Evolutionary conservation across 768 basidiomycete genomes (phyloP), one percentile per base, ranked within the genome.

Genomic region (Leccinum disarticulatum): DNA sequence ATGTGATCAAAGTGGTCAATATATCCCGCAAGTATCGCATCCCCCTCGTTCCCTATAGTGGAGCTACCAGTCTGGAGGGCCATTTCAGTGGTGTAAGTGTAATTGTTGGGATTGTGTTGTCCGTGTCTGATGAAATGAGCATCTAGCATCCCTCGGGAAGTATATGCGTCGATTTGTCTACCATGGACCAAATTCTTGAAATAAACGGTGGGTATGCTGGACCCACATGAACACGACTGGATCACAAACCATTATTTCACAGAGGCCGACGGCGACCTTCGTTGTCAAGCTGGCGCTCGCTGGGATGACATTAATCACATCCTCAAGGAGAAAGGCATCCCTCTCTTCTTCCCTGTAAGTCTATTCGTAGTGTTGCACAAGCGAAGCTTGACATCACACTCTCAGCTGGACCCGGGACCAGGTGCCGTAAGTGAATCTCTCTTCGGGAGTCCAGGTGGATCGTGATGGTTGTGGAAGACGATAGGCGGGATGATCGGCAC

Each of bases 401-500:
- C 19, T 56, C 30, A 90, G 88, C 76, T 89, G 58, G 88, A 89
- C 68, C 88, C 88, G 22, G 87, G 85, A 51, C 87, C 86, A 38
- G 87, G 85, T 58, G 86, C 85, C 53, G 86, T 88, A 66, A 68
- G 85, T 61, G 19, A 4, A 58, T 59, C 31, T 30, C 10, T 52
- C 63, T 51, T 60, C 19, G 41, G 17, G 31, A 28, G 28, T 55
- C 47, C 52, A 15, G 43, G 43, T 36, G 27, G 14, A 51, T 59
- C 54, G 49, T 65, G 60, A 67, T 65, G 17, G 36, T 30, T 36
- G 60, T 50, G 35, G 41, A 66, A 89, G 79, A 91, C 91, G 14
- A 91, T 93, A 61, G 93, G 92, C 11, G 91, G 93, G 6, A 94
- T 93, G 91, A 86, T 91, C 54, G 87, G 87, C 9, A 95, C 92